Percentiles rank a stretch among this genome's conserved stretches.
Evolutionary conservation across 192 early-diverging fungal genomes (phyloP).

Genomic region (Jimgerdemannia lactiflua): DNA sequence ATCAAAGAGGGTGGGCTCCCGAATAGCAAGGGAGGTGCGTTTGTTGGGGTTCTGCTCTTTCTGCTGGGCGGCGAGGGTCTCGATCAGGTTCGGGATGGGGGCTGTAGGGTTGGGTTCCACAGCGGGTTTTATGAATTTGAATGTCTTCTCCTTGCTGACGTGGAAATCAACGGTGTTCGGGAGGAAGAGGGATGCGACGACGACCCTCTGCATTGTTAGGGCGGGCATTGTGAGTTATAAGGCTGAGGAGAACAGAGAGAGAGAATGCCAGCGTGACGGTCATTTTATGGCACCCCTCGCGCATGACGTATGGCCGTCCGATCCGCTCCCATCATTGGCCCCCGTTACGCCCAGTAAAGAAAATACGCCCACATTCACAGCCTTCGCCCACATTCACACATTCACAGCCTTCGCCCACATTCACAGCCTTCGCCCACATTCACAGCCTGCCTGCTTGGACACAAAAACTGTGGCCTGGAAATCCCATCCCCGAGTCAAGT

Average conservation of each 20-base stretch:
- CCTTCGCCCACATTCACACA: no score
- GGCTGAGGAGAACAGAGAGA: not conserved
- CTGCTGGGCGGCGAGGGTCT: slow-evolving; percentile 26
- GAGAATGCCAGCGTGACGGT: not conserved
- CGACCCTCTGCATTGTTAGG: slow-evolving; percentile 45
- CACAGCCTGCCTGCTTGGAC: no score
- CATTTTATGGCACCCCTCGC: not conserved
- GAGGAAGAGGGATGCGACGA: slow-evolving; percentile 73
- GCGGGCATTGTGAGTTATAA: not conserved
- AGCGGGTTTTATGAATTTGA: slow-evolving; percentile 20
- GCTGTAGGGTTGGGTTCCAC: slow-evolving; percentile 16
- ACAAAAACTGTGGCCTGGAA: no score
- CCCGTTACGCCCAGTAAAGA: not conserved
- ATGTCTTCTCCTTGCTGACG: slow-evolving; percentile 36
- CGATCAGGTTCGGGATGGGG: slow-evolving; percentile 32
- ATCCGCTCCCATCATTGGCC: not conserved
- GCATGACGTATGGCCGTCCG: not conserved
- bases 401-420: no score
- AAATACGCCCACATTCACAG: no score
- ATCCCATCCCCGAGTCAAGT: no score
- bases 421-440: no score
- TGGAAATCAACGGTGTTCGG: slow-evolving; percentile 71
- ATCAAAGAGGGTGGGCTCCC: slow-evolving; percentile 38
- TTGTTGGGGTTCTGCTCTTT: slow-evolving; percentile 14
- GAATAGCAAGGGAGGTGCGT: slow-evolving; percentile 11